These are phyloP conservation scores for Pseudopyrenochaeta lycopersici DNA, from an alignment of 2,329 filamentous ascomycete genomes.

Conservation along the genomic window DNA sequence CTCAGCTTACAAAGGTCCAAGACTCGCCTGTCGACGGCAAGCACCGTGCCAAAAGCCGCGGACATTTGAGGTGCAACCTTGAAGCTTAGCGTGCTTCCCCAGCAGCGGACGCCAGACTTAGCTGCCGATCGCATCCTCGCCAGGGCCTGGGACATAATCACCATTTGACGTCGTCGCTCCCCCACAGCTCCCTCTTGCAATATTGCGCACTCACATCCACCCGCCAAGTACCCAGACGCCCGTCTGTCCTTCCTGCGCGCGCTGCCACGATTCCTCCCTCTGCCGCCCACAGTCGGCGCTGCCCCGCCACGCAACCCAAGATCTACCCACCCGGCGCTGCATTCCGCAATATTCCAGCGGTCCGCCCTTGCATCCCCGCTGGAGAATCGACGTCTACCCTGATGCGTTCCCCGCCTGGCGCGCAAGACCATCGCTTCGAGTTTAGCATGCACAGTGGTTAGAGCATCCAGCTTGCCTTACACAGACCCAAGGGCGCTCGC, in stretches of 20 bases:
- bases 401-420: constrained; percentile 51
- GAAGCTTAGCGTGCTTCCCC: constrained; percentile 25
- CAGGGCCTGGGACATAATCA: constrained; percentile 17
- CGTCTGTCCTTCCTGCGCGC: not conserved
- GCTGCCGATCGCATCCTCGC: constrained; percentile 29
- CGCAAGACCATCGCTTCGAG: constrained; percentile 50
- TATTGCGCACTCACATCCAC: constrained; percentile 1
- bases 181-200: constrained; percentile 12
- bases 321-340: not conserved
- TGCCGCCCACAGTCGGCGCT: not conserved
- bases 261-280: not conserved
- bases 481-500: constrained; percentile 40
- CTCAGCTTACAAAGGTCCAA: not conserved
- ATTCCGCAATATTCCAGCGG: constrained; percentile 7
- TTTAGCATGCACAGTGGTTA: constrained; percentile 50
- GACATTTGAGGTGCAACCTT: constrained; percentile 4
- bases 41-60: not conserved
- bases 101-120: constrained; percentile 28
- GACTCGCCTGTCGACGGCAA: constrained; percentile 2
- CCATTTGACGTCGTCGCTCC: constrained; percentile 14
- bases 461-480: constrained; percentile 36
- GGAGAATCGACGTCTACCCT: constrained; percentile 36
- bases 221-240: not conserved
- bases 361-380: constrained; percentile 46
- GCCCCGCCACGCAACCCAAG: not conserved